phyloP scores from a whole-genome alignment of 352 stramenopile species.

The Halophytophthora polymorphica region DNA sequence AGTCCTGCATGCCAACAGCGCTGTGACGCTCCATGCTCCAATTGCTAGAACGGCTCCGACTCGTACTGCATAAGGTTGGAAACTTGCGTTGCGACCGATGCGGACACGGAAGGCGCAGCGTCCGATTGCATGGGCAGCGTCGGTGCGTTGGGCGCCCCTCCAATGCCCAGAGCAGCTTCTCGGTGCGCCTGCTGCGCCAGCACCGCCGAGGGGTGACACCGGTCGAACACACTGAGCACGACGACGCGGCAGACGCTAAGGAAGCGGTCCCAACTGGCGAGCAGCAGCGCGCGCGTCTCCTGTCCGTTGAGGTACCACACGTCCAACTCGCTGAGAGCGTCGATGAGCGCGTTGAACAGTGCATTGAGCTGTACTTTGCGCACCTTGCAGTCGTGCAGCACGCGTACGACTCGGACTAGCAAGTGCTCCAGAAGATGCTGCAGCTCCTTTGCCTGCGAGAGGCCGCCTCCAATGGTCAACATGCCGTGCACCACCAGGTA shows the following conservation, averaged over 20 bases:
- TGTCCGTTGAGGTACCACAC: constrained; percentile 72
- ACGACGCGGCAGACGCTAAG: constrained; percentile 58
- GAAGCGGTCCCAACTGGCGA: constrained; percentile 74
- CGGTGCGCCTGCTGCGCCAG: constrained; percentile 9
- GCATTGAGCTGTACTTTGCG: constrained; percentile 35
- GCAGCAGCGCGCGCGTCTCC: constrained; percentile 49
- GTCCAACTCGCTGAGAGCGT: constrained; percentile 59
- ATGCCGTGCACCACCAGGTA: constrained; percentile 65
- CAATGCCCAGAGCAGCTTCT: constrained; percentile 6
- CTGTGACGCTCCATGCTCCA: too few relatives aligned
- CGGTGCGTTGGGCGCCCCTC: too few relatives aligned
- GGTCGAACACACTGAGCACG: constrained; percentile 53
- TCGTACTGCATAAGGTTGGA: too few relatives aligned
- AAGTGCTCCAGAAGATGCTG: constrained; percentile 70
- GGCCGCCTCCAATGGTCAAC: constrained; percentile 64
- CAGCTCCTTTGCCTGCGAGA: constrained; percentile 76
- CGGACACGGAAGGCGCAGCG: too few relatives aligned
- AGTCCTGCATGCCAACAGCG: too few relatives aligned
- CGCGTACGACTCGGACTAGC: constrained; percentile 47
- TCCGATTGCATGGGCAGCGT: too few relatives aligned
- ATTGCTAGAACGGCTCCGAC: too few relatives aligned
- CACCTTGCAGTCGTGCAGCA: constrained; percentile 60
- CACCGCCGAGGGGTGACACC: constrained; percentile 19
- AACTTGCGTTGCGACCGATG: too few relatives aligned
- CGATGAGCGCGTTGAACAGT: constrained; percentile 66